phyloP scores from a whole-genome alignment of 2,329 filamentous ascomycete genomes.

The Calonectria naviculata region DNA sequence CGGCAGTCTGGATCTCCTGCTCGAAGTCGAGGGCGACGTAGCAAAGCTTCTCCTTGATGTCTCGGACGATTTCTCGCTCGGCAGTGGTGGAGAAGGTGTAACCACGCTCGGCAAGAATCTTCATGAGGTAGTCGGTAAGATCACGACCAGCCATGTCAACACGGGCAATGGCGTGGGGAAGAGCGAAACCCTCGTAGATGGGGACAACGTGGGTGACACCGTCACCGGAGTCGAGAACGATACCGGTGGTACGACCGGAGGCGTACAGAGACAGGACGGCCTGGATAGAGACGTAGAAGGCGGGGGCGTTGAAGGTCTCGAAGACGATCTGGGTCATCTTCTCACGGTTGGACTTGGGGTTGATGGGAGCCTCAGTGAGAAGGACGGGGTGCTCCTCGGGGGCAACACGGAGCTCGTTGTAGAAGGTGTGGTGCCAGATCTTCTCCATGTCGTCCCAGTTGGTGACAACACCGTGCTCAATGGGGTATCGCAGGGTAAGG shows the following conservation, averaged over 20 bases:
- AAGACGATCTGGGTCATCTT: conserved; percentile 99
- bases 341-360: conserved; percentile 99
- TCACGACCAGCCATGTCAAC: conserved; percentile 99
- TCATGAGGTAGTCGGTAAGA: conserved; percentile 99
- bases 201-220: conserved; percentile 99
- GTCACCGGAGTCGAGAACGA: conserved; percentile 99
- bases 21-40: conserved; percentile 99
- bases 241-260: conserved; percentile 99
- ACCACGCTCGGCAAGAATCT: conserved; percentile 99
- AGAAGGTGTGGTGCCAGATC: conserved; percentile 99
- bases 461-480: conserved; percentile 99
- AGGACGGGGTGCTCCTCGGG: conserved; percentile 99
- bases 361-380: conserved; percentile 99
- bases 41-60: conserved; percentile 99
- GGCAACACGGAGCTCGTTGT: conserved; percentile 99
- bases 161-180: conserved; percentile 99
- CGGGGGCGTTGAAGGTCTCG: conserved; percentile 99
- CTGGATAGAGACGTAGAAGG: conserved; percentile 99
- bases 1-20: conserved; percentile 99
- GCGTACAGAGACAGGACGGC: conserved; percentile 99
- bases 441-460: conserved; percentile 99
- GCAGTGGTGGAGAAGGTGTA: conserved; percentile 99
- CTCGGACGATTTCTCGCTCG: conserved; percentile 99
- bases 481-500: conserved; percentile 98
- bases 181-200: conserved; percentile 99